Evolutionary conservation across 2,329 filamentous ascomycete genomes (phyloP).

Genomic region (Clonostachys solani): DNA sequence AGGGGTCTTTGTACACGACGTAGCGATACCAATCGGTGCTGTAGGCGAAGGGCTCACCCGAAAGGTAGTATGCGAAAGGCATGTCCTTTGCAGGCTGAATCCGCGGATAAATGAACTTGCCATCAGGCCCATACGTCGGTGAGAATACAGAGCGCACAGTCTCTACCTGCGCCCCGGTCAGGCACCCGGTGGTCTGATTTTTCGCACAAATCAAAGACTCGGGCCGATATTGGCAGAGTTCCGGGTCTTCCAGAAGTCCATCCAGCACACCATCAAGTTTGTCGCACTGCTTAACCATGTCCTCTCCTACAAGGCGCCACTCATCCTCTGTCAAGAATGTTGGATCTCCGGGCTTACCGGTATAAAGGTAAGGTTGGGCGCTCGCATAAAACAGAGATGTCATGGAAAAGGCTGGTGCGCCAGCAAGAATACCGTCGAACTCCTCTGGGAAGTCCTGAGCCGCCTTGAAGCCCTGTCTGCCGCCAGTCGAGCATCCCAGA

Average conservation of each 20-base stretch:
- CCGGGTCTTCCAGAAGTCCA: conserved; percentile 39
- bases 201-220: conserved; percentile 31
- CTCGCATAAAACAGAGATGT: conserved; percentile 29
- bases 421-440: conserved; percentile 53
- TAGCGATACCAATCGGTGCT: conserved; percentile 29
- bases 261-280: conserved; percentile 41
- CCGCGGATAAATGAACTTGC: conserved; percentile 31
- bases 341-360: conserved; percentile 21
- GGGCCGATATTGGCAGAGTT: conserved; percentile 36
- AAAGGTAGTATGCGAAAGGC: conserved; percentile 31
- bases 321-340: conserved; percentile 14
- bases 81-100: conserved; percentile 45
- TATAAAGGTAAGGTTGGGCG: conserved; percentile 4
- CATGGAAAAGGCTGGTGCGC: conserved; percentile 32
- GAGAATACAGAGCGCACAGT: conserved; percentile 26
- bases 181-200: conserved; percentile 24
- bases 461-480: conserved; percentile 51
- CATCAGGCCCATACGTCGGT: conserved; percentile 26
- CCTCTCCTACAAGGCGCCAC: conserved; percentile 13
- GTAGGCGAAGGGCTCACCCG: conserved; percentile 11
- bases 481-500: conserved; percentile 55
- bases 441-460: conserved; percentile 49
- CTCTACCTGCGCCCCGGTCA: conserved; percentile 17
- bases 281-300: conserved; percentile 39
- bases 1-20: conserved; percentile 31